phyloP scores from a whole-genome alignment of 176 grass and related monocot species.

The Phragmites australis region DNA sequence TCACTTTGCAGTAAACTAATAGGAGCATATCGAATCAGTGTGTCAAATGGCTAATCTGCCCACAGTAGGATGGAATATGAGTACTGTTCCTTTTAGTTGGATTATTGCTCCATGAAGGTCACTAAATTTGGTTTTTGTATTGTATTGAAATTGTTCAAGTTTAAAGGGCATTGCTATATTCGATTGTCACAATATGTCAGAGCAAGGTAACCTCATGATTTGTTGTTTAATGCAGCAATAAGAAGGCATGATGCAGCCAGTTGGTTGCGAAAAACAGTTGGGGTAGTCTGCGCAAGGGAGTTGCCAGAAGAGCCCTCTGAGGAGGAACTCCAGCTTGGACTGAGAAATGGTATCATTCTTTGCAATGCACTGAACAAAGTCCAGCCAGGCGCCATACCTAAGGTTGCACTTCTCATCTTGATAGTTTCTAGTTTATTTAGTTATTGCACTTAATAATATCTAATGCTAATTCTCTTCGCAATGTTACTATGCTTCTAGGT shows the following conservation, averaged over 20 bases:
- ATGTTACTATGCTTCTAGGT: slow-evolving; percentile 51
- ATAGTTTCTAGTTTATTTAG: background rate
- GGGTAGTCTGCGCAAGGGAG: slow-evolving; percentile 64
- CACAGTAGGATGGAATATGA: background rate
- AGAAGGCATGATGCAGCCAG: slow-evolving; percentile 66
- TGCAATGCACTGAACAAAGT: slow-evolving; percentile 91
- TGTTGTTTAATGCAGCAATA: slow-evolving; percentile 43
- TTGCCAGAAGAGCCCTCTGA: slow-evolving; percentile 81
- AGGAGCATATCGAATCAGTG: background rate
- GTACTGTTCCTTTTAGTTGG: slow-evolving; percentile 7
- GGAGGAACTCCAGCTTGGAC: slow-evolving; percentile 72
- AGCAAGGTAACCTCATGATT: background rate
- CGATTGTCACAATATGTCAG: background rate
- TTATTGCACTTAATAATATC: background rate
- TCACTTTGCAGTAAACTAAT: background rate
- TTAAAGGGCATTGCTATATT: background rate
- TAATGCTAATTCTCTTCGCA: slow-evolving; percentile 16
- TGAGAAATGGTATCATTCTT: slow-evolving; percentile 86
- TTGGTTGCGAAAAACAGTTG: slow-evolving; percentile 83
- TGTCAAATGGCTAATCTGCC: background rate
- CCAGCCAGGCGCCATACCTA: slow-evolving; percentile 59
- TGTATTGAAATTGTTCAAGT: background rate
- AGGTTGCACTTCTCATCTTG: slow-evolving; percentile 56
- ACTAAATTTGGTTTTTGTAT: background rate
- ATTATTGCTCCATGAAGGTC: background rate